These are phyloP conservation scores for Solidago caesia DNA, from an alignment of 129 eudicot species.

Conservation along the genomic window DNA sequence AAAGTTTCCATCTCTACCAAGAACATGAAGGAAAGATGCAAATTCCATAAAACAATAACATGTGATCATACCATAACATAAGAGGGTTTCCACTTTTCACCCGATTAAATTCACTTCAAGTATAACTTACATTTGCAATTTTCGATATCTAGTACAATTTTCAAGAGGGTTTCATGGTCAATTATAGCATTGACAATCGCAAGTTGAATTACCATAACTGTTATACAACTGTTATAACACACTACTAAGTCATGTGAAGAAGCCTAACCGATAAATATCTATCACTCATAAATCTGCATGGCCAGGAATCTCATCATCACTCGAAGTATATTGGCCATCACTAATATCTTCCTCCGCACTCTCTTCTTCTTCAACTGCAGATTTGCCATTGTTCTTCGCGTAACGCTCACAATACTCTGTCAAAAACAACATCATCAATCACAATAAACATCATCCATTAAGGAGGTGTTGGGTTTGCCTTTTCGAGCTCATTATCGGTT, in stretches of 20 bases:
- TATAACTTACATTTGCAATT: conserved; percentile 27
- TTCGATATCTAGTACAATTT: conserved; percentile 22
- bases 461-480: background rate
- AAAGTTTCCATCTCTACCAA: background rate
- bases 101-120: conserved; percentile 11
- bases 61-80: background rate
- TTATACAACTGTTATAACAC: conserved; percentile 15
- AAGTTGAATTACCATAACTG: conserved; percentile 8
- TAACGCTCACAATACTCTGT: conserved; percentile 59
- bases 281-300: conserved; percentile 45
- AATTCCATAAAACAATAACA: background rate
- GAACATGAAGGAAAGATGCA: background rate
- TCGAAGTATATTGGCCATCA: conserved; percentile 48
- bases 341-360: conserved; percentile 49
- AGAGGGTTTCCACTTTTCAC: conserved; percentile 17
- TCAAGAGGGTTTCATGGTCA: background rate
- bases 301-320: conserved; percentile 53
- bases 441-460: background rate
- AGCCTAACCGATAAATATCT: conserved; percentile 24
- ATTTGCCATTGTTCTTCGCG: conserved; percentile 42
- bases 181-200: background rate
- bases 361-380: conserved; percentile 49
- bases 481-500: no score
- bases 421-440: conserved; percentile 1
- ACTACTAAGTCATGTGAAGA: conserved; percentile 15